phyloP scores from a whole-genome alignment of 2,329 filamentous ascomycete genomes.

The Aotearoamyces nothofagi region DNA sequence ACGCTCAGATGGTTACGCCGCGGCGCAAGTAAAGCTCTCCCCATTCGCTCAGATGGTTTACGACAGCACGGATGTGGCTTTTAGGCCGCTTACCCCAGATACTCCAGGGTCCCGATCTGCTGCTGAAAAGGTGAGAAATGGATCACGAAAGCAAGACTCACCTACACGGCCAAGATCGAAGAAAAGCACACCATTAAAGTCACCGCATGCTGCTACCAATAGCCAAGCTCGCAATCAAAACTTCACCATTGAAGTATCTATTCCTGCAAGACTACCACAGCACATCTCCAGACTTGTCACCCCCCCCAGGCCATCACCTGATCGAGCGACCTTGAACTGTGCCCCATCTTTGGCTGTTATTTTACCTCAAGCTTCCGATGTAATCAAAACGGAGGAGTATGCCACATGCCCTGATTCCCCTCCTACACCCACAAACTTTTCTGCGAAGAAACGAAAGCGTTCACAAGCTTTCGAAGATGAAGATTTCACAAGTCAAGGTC shows the following conservation, averaged over 20 bases:
- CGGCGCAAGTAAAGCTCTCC: constrained; percentile 12
- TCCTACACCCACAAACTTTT: not conserved
- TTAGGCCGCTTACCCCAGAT: constrained; percentile 8
- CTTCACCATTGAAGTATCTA: constrained; percentile 1
- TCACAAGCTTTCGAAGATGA: constrained; percentile 34
- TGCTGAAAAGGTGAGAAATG: constrained; percentile 1
- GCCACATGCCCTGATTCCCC: constrained; percentile 7
- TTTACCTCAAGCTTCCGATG: constrained; percentile 11
- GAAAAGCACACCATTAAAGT: constrained; percentile 1
- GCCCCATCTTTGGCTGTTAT: constrained; percentile 10
- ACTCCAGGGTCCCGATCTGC: constrained; percentile 6
- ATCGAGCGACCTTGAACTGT: constrained; percentile 4
- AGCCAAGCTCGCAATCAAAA: not conserved
- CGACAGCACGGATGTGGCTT: constrained; percentile 16
- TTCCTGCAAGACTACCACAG: not conserved
- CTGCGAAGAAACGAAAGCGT: constrained; percentile 31
- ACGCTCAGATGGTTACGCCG: constrained; percentile 6
- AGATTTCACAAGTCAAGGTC: constrained; percentile 40
- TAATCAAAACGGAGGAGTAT: constrained; percentile 15
- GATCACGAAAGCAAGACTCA: constrained; percentile 1
- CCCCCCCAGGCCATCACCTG: not conserved
- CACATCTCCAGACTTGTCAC: constrained; percentile 1
- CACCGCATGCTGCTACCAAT: not conserved
- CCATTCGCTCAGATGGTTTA: constrained; percentile 18
- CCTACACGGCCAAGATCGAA: constrained; percentile 1